Conservation (phyloP, 305 asterid genomes). For the Lippia alba region DNA sequence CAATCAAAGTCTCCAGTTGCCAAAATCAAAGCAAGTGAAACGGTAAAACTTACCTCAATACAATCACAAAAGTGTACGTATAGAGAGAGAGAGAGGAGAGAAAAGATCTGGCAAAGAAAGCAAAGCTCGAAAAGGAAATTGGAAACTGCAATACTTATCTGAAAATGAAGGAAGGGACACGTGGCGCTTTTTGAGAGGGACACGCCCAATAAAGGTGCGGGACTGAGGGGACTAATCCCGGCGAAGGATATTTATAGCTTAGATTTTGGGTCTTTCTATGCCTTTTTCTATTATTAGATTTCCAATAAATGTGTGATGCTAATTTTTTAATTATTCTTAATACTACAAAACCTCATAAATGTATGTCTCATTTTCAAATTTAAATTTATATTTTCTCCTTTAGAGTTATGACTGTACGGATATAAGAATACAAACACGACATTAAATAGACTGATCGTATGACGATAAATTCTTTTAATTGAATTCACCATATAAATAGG, state of each 20-base stretch:
- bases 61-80: background rate
- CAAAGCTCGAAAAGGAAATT: background rate
- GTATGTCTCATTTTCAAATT: no score
- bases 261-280: background rate
- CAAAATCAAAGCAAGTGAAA: background rate
- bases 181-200: background rate
- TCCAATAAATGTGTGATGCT: no score
- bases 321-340: no score
- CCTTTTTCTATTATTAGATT: background rate
- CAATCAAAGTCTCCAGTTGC: background rate
- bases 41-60: background rate
- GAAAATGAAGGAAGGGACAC: no score
- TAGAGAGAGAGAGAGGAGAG: background rate
- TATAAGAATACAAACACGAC: no score
- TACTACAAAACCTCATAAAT: no score
- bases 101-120: background rate
- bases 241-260: background rate
- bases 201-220: background rate
- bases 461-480: no score
- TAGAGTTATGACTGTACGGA: no score
- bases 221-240: background rate
- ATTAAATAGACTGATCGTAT: no score
- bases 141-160: background rate
- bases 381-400: no score
- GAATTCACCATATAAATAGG: no score